Base-by-base conservation (phyloP, 2,329 filamentous ascomycete genomes). In the Colletotrichum sp. region DNA sequence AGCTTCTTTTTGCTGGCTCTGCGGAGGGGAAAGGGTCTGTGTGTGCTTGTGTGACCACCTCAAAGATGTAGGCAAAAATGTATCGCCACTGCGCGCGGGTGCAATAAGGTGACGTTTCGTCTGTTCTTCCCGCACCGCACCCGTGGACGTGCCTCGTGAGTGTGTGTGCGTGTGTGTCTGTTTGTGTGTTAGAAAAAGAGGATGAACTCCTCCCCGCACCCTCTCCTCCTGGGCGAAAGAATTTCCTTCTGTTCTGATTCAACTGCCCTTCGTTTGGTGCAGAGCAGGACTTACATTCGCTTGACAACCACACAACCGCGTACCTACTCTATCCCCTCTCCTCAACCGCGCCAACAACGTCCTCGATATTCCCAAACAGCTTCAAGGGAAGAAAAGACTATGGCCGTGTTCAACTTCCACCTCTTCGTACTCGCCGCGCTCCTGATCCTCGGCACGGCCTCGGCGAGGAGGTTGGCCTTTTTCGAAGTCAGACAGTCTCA, bases 71-170 rank as follows among this genome's bases (percentile, higher is more conserved):
- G n/a, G 52, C 24, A 26, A 21, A 16, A 15, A 26, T 26, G 52
- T 57, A 30, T 32, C 30, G 30, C 60, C 60, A 32, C 60, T 64
- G 18, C 32, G 36, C 63, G 30, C 16, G 26, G 18, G 30, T 16
- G n/a, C 39, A 16, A n/a, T 16, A 26, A 49, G 24, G 67, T 75
- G 72, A 72, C 68, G 72, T 75, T 75, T 75, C 72, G 63, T 75
- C 72, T 72, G 69, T 64, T 67, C 26, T 66, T 55, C 66, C 39
- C 18, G 39, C 18, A 49, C 39, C 39, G 39, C 39, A 34, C 26
- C 52, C 21, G 32, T 39, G 52, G 32, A 28, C 60, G n/a, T 63
- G 60, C 30, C n/a, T 21, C 28, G 57, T 60, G 26, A 26, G 15
- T 30, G 16, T 12, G 57, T 24, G 26, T n/a, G 16, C 12, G 10